Base-by-base conservation (phyloP, 768 basidiomycete genomes). In the Leucocoprinus leucothites region DNA sequence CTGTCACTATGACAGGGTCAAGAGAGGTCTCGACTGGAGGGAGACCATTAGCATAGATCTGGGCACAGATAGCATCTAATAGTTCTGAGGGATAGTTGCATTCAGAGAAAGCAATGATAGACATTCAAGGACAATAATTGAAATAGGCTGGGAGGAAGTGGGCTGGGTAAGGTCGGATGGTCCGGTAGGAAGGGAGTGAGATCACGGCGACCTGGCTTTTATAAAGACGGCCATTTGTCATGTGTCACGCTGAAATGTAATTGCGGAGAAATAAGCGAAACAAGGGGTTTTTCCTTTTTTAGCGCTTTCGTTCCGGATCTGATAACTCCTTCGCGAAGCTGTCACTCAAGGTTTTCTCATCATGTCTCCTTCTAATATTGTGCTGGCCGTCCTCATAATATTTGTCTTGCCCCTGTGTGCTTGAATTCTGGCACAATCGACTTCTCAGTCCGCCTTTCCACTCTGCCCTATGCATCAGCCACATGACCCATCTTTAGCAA, bases 11-110 rank as follows among this genome's bases (percentile, higher is more conserved):
- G 49, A 87, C 76, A 25, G 91, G 89, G 66, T 93, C 90, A 60
- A 94, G 79, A 31, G 89, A 87, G 6, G 80, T 74, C 18, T 72
- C 61, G 9, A 71, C 44, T 7, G 85, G 75, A 9, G 84, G 82
- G 3, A 86, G 69, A 57, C 85, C 82, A 25, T 84, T 73, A 5
- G 80, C 77, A 63, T 85, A 91, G 34, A 94, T 73, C 53, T 87
- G 78, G 0, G 85, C 81, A 60, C 89, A 92, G 57, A 94, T 85
- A 26, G 82, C 71, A 56, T 81, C 81, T 53, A 90, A 78, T 14
- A 94, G 69, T 63, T 93, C 91, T 7, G 84, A 75, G 6, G 90
- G 91, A 66, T 80, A 90, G 58, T 79, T 36, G 46, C 73, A 66
- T 18, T 51, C 28, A 14, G 58, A 0, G 14, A 45, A 44, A 44